Base-by-base conservation (phyloP, 768 basidiomycete species). In the Boletus sp. region DNA sequence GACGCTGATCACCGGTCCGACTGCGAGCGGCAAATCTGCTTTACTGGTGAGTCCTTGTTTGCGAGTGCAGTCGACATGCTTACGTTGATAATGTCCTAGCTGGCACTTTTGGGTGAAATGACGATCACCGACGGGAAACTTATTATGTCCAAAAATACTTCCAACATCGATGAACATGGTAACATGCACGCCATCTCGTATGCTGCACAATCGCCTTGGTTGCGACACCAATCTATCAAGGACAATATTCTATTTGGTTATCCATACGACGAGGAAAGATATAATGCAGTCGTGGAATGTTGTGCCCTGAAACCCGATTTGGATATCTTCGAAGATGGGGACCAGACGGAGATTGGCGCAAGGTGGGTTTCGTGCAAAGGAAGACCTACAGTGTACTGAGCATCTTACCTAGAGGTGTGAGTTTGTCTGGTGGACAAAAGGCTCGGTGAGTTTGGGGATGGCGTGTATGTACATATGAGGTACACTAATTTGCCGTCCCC, bases 261-360 rank as follows among this genome's bases (percentile, higher is more conserved):
- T 58, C 83, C 84, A 1, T 73, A 67, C 40, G 87, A 89, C 49
- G 83, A 88, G 57, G 82, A 84, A 57, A 75, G 90, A 46, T 94
- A 94, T 59, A 72, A 85, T 10, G 76, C 74, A 0, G 90, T 93
- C 27, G 67, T 95, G n/a, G 85, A 92, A 48, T 87, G 83, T 14
- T 98, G 95, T 64, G 93, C 93, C 1, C 70, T 98, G 49, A 73
- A 67, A 29, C 83, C 88, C 0, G 96, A 98, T 74, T 70, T 98
- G 53, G 82, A 87, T 6, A 80, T 93, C 11, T 70, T 98, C 2
- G 90, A 95, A 53, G 86, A 94, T 62, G 96, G 96, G 0, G 93
- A 92, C 64, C 74, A 71, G 51, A 93, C 91, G 2, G 88, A 92
- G 71, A 90, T 95, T 59, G 92, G 92, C 14, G 85, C 83, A 14